Base-by-base conservation (phyloP, 1,284 basidiomycete genomes). In the Ustilago trichophora region DNA sequence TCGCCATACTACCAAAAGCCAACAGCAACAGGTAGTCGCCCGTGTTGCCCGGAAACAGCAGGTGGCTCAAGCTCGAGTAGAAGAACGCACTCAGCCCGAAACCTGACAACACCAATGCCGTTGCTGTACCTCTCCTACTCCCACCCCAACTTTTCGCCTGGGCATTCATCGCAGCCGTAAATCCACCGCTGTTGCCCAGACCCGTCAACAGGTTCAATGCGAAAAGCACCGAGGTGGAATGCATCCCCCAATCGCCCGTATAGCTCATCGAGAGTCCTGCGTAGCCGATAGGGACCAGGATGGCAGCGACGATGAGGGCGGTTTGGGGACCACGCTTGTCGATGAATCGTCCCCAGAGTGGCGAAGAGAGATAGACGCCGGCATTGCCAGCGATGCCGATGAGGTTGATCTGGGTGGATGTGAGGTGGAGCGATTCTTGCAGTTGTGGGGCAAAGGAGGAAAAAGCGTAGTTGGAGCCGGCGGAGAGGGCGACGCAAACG, bases 21-120 rank as follows among this genome's bases (percentile, higher is more conserved):
- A 92, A 86, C n/a, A 90, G 77, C 0, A 88, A 83, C 3, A 92
- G 82, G 52, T 92, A 88, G 5, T 86, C 86, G 4, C 87, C 87
- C 0, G 89, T 90, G 69, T 91, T 85, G 0, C 89, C 90, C 0
- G 88, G 87, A 65, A 87, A 92, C 24, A 88, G 72, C 0, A 84
- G 66, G 52, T 90, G 87, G 0, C 89, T 87, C 16, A 91, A 78
- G 0, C 86, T 85, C 19, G 88, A 88, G 82, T 92, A 92, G 55
- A 89, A 83, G 82, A 92, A 91, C 0, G 91, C 91, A 8, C 89
- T 91, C 6, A 92, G 85, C 0, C 91, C 91, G 58, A 91, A 91
- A n/a, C 90, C 91, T 0, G 90, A 90, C 15, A 91, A 83, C 18
- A 92, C 90, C 13, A 90, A 78, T 3, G 88, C 88, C 2, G 89